These are phyloP conservation scores for Phytophthora pistaciae DNA, from an alignment of 352 stramenopile genomes.

Conservation along the genomic window DNA sequence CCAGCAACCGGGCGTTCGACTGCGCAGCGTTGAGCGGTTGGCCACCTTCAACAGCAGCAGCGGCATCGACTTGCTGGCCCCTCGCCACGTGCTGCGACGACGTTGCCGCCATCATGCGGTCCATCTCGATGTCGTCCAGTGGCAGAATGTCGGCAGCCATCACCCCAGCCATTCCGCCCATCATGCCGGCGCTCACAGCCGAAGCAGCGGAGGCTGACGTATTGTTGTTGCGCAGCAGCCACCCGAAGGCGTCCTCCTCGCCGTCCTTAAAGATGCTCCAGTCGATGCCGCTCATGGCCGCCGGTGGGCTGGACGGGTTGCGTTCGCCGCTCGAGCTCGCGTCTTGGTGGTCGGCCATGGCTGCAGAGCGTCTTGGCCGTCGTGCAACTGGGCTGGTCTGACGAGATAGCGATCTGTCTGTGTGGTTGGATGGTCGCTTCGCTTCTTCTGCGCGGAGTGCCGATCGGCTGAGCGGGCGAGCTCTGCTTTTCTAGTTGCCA, in stretches of 20 bases:
- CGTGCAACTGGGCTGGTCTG: not conserved
- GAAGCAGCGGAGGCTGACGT: not conserved
- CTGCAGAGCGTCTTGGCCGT: not conserved
- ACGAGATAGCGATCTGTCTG: not conserved
- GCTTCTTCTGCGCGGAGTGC: not conserved
- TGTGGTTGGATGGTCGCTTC: not conserved
- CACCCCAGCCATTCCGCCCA: not conserved
- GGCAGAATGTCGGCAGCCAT: conserved; percentile 36
- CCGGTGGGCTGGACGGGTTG: conserved; percentile 18
- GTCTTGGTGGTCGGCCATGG: conserved; percentile 33
- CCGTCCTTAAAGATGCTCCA: conserved; percentile 78
- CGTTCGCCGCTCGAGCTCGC: conserved; percentile 5
- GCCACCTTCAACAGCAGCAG: not conserved
- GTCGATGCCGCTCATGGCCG: conserved; percentile 61
- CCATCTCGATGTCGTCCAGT: conserved; percentile 55
- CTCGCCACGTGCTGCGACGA: conserved; percentile 10
- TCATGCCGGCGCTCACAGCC: not conserved
- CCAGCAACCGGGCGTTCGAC: conserved; percentile 26
- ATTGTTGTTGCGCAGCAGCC: conserved; percentile 57
- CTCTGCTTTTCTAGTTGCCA: conserved; percentile 26
- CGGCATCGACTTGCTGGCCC: not conserved
- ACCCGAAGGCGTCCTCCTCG: conserved; percentile 67
- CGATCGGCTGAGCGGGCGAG: not conserved
- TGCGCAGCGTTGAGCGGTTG: not conserved
- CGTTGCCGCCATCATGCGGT: conserved; percentile 29